Evolutionary conservation across 257 asterid species (phyloP).

Genomic region (Scutellaria galericulata): DNA sequence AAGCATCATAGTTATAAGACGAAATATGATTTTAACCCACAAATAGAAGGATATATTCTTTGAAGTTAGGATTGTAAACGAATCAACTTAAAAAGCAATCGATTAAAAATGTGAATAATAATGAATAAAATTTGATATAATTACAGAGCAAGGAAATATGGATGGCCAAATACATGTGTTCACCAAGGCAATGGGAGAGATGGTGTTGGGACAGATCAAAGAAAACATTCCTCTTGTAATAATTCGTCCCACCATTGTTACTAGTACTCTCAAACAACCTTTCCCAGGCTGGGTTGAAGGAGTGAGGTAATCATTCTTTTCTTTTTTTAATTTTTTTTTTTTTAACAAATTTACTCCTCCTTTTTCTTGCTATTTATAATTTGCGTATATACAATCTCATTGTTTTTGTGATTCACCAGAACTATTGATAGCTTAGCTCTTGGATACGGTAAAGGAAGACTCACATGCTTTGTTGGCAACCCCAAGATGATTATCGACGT

Average conservation of each 20-base stretch:
- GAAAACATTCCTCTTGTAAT: constrained; percentile 57
- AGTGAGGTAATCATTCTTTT: constrained; percentile 47
- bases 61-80: too few species aligned
- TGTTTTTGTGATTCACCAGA: constrained; percentile 40
- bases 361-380: too few species aligned
- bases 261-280: constrained; percentile 79
- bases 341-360: too few species aligned
- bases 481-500: constrained; percentile 58
- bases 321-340: too few species aligned
- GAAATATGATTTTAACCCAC: too few species aligned
- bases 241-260: constrained; percentile 74
- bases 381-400: neutral
- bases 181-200: constrained; percentile 90
- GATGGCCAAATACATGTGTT: constrained; percentile 90
- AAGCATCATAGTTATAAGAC: too few species aligned
- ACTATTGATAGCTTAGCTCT: constrained; percentile 83
- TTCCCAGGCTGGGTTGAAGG: constrained; percentile 97
- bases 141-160: constrained; percentile 66
- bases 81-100: neutral
- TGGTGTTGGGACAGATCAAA: constrained; percentile 54
- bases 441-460: constrained; percentile 79
- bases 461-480: constrained; percentile 66
- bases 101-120: neutral
- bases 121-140: neutral
- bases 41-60: too few species aligned